Evolutionary conservation across 768 basidiomycete species (phyloP), one percentile per base, ranked within the genome.

Genomic region (Tulasnella sp.): DNA sequence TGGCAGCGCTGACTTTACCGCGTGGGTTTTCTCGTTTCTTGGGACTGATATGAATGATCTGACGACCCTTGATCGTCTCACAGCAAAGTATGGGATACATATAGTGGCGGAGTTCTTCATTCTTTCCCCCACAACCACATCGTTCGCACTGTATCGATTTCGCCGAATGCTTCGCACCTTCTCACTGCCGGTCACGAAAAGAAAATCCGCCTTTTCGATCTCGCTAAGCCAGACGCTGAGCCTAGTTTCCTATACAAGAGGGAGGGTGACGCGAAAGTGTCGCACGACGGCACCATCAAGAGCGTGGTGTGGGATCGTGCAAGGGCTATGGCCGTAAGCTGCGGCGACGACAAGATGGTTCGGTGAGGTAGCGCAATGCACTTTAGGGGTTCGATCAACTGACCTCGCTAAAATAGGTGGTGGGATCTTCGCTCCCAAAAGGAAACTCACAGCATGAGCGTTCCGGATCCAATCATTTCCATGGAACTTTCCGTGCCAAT

Each of bases 71-170:
- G n/a, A 40, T 72, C 48, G 31, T 40, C 34, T 31, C 44, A 71
- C 85, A 98, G 95, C 79, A 98, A 97, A 88, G 90, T 98, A 82
- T 98, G 96, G 96, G 95, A 98, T 86, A 94, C 96, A 7, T 96
- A 93, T 85, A 91, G 92, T 34, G 98, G 98, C 80, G 88, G 91
- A n/a, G 85, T 88, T 40, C 88, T 99, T 52, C 94, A 98, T 83
- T 98, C 97, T n/a, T 97, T 99, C 84, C 93, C 96, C 18, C 98
- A 99, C 85, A 94, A 96, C 84, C 98, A 99, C 87, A 99, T 99
- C 84, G 98, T 99, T 83, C 94, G 97, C 82, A 96, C 92, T 72
- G 95, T 98, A 77, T 96, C 96, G 31, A 86, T 98, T 82, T 94
- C 95, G 39, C 92, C 94, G 8, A 86, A 86, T 74, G 85, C 89